Evolutionary conservation across 192 early-diverging fungal species (phyloP), one percentile per base, ranked within the genome.

Genomic region (Ramicandelaber brevisporus): DNA sequence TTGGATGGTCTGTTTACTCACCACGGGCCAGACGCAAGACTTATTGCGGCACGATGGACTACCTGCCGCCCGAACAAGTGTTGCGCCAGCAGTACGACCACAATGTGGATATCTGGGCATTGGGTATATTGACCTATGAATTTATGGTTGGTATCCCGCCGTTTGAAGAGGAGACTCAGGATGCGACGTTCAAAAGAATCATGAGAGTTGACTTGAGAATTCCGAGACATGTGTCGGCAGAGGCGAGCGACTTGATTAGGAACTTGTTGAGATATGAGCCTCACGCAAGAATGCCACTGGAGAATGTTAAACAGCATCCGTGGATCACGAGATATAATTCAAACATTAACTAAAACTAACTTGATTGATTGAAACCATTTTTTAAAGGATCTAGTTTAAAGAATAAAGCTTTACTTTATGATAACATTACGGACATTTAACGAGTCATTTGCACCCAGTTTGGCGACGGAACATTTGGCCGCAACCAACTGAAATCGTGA

Each of bases 1-100:
- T 86, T 57, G 81, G 81, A 1, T 86, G 81, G 81, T 73, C 71
- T 4, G 78, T 86, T 1, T 69, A 78, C 36, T 61, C 75, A 15
- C 66, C 68, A 7, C 48, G 56, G 19, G 41, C 48, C 24, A 66
- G 80, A 39, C 65, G 82, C 29, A 49, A 43, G 17, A 87, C 82
- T 0, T 30, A 82, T 2, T 87, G 82, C 40, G 82, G 82, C 16
- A 87, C 82, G 4, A 39, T 82, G 23, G 82, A 87, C 44, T 87
- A 87, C 40, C 43, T 86, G 9, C 64, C 82, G 3, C 82, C 82
- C 7, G 82, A 86, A 49, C 78, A 82, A 66, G 67, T 86, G 2
- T 65, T 78, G 29, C 73, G 68, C 2, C 39, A 53, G 17, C 50
- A 53, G 14, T 76, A 84, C 40, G 57, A 58, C 17, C 53, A 55